A percentile compares a stretch with the other conserved stretches of the same genome.
Conservation (phyloP, 2,329 filamentous ascomycete genomes). For the Trichoderma gracile region DNA sequence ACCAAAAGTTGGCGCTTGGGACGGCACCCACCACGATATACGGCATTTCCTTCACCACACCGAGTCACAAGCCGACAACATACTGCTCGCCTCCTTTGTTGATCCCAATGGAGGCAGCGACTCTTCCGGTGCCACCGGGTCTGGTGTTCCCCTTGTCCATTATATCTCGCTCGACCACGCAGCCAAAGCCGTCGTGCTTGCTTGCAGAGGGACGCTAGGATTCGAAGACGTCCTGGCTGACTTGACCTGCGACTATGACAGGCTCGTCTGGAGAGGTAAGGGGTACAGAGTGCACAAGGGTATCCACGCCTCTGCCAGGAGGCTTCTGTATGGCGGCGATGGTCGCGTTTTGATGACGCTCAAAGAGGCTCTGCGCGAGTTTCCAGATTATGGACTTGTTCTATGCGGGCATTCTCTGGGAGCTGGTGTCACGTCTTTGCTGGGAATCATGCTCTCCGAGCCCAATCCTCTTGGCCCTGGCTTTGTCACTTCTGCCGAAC, state of each 20-base stretch:
- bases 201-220: constrained; percentile 69
- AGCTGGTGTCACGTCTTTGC: constrained; percentile 67
- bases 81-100: constrained; percentile 69
- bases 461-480: constrained; percentile 56
- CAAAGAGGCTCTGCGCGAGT: constrained; percentile 64
- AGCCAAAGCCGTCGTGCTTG: constrained; percentile 70
- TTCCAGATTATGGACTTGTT: constrained; percentile 68
- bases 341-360: constrained; percentile 67
- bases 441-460: constrained; percentile 70
- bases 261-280: constrained; percentile 62
- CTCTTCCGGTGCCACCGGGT: constrained; percentile 62
- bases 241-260: constrained; percentile 73
- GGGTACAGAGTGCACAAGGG: constrained; percentile 73
- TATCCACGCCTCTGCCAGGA: constrained; percentile 68
- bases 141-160: constrained; percentile 69
- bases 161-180: constrained; percentile 72
- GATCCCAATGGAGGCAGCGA: constrained; percentile 69
- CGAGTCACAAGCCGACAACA: constrained; percentile 56
- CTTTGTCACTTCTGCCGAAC: constrained; percentile 61
- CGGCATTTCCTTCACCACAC: constrained; percentile 66
- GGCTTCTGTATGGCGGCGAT: constrained; percentile 67
- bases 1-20: constrained; percentile 44
- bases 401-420: constrained; percentile 70
- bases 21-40: constrained; percentile 60
- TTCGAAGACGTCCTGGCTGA: constrained; percentile 74